phyloP scores from a whole-genome alignment of 148 eudicot genomes.

The Rhododendron henanense region DNA sequence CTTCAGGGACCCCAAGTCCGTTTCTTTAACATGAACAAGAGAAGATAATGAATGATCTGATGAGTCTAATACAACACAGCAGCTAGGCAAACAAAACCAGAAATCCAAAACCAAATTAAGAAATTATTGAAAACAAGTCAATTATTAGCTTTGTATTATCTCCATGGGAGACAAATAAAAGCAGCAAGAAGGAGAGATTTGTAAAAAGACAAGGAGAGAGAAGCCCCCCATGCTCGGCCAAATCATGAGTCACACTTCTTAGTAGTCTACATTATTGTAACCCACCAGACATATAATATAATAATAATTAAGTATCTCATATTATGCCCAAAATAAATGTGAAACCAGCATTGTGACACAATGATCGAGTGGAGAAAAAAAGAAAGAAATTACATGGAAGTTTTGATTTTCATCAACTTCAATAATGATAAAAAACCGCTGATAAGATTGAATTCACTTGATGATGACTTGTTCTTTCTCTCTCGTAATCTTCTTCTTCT shows the following conservation, averaged over 20 bases:
- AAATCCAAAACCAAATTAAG: too few species aligned
- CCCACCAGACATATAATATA: background rate
- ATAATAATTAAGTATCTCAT: background rate
- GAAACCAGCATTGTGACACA: background rate
- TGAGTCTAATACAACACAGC: background rate
- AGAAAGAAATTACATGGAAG: background rate
- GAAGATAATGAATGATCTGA: background rate
- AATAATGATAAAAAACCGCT: background rate
- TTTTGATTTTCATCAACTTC: background rate
- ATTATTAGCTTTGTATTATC: background rate
- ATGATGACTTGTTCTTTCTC: background rate
- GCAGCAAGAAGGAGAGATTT: background rate
- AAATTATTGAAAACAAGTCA: background rate
- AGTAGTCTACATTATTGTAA: background rate
- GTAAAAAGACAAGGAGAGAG: background rate
- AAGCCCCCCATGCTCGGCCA: background rate
- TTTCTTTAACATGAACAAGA: background rate
- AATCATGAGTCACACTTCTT: background rate
- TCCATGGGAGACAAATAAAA: background rate
- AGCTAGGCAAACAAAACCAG: background rate
- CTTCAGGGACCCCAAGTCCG: too few species aligned
- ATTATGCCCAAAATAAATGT: background rate
- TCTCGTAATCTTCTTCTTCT: background rate
- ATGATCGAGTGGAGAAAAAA: background rate
- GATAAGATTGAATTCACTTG: background rate